Base-by-base conservation (phyloP, 306 rosid genomes). In the Mucuna pruriens region DNA sequence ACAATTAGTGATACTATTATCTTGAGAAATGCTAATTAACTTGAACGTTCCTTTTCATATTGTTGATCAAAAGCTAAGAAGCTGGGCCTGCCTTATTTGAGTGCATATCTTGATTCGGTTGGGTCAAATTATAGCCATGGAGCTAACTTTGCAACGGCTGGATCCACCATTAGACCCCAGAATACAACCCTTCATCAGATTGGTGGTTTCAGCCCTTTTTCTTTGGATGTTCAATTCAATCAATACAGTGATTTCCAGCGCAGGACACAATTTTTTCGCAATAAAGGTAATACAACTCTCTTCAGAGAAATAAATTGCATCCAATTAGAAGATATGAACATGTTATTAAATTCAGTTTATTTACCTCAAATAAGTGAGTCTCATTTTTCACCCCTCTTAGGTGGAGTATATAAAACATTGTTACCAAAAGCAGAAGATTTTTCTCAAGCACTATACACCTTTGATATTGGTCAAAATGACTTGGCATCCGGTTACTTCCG, bases 141-240 rank as follows among this genome's bases (percentile, higher is more conserved):
- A 87, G 95, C 87, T 26, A 92, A 92, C 39, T 92, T 92, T 52
- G 95, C 95, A n/a, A 91, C 97, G 3, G 97, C 97, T 17, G 97
- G 97, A 77, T 91, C 97, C 49, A 92, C 95, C 79, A 86, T 92
- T 26, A 86, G 94, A 80, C 92, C 92, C 17, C 97, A 75, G 75
- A 92, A 91, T 60, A 91, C 94, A 83, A 89, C 92, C 73, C 88
- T 82, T n/a, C 83, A 78, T 39, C 94, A 92, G 29, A 16, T 19
- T 71, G 97, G 92, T 71, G 95, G 97, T 6, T 82, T 48, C 38
- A 90, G 97, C 68, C 97, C 97, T 69, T 84, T 92, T 82, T 92
- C 97, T 26, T 80, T 92, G 52, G 90, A 90, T 57, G 95, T 90
- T 54, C 95, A 91, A 34, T 83, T 83, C 80, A 78, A 65, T 39